These are phyloP conservation scores for Ascochyta lentis DNA, from an alignment of 2,329 filamentous ascomycete species.

Conservation along the genomic window DNA sequence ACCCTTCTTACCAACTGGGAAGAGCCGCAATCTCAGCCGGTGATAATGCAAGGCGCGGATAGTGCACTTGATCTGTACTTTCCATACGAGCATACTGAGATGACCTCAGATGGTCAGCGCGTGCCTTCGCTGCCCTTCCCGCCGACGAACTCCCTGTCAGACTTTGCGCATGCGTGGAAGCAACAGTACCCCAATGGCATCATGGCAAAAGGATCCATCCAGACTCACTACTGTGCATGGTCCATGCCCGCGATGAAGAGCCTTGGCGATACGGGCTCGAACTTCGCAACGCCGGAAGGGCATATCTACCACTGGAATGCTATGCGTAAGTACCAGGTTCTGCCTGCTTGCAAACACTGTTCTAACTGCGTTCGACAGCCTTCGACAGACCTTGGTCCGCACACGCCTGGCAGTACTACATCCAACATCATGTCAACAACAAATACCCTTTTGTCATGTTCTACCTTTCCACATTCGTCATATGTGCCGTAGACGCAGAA, in stretches of 20 bases:
- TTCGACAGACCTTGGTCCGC: conserved; percentile 38
- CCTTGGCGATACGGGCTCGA: conserved; percentile 26
- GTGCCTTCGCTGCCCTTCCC: too few relatives aligned
- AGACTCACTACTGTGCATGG: conserved; percentile 42
- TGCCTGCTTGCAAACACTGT: too few relatives aligned
- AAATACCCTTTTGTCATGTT: too few relatives aligned
- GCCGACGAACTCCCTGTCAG: too few relatives aligned
- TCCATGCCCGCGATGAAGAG: conserved; percentile 38
- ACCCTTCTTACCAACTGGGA: too few relatives aligned
- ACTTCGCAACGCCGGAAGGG: conserved; percentile 38
- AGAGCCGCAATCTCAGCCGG: too few relatives aligned
- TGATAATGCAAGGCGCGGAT: too few relatives aligned
- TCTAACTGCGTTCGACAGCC: too few relatives aligned
- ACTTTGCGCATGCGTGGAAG: conserved; percentile 32
- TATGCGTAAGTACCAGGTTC: too few relatives aligned
- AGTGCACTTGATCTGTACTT: too few relatives aligned
- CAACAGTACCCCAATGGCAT: conserved; percentile 28
- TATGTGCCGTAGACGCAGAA: conserved; percentile 26
- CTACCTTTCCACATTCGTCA: conserved; percentile 38
- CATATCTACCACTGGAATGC: conserved; percentile 42
- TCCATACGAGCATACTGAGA: too few relatives aligned
- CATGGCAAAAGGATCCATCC: conserved; percentile 37
- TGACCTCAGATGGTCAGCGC: too few relatives aligned
- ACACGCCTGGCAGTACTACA: conserved; percentile 42
- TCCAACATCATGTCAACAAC: conserved; percentile 39